Evolutionary conservation across 2,329 filamentous ascomycete genomes (phyloP).

Genomic region (Gaeumannomyces tritici): DNA sequence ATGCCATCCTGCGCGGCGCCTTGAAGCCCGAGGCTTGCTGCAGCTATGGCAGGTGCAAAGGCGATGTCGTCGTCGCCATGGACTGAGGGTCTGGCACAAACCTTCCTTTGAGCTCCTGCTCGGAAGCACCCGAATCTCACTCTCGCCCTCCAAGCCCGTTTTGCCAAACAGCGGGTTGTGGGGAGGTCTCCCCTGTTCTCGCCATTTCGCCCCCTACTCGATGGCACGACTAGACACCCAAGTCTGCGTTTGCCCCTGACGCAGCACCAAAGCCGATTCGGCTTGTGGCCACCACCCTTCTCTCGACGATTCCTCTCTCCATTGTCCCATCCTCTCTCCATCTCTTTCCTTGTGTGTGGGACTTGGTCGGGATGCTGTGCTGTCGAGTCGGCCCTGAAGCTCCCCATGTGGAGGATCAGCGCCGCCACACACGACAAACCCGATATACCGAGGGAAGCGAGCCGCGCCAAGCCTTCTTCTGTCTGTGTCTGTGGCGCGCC

Average conservation of each 20-base stretch:
- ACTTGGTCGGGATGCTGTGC: neutral
- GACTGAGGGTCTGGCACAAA: constrained; percentile 13
- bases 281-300: neutral
- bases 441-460: neutral
- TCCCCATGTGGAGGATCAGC: neutral
- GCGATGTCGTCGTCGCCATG: constrained; percentile 37
- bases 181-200: neutral
- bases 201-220: neutral
- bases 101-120: neutral
- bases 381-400: neutral
- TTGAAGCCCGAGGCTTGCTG: constrained; percentile 41
- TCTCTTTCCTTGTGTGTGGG: neutral
- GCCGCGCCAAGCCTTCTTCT: neutral
- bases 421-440: neutral
- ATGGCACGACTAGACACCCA: neutral
- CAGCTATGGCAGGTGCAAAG: constrained; percentile 42
- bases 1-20: constrained; percentile 36
- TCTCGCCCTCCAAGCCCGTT: neutral
- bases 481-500: neutral
- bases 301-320: neutral
- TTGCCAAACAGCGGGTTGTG: neutral
- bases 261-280: neutral
- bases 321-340: neutral
- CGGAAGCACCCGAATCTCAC: neutral
- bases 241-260: neutral